Evolutionary conservation across 2,329 filamentous ascomycete species (phyloP).

Genomic region (Hypoxylon sp.): DNA sequence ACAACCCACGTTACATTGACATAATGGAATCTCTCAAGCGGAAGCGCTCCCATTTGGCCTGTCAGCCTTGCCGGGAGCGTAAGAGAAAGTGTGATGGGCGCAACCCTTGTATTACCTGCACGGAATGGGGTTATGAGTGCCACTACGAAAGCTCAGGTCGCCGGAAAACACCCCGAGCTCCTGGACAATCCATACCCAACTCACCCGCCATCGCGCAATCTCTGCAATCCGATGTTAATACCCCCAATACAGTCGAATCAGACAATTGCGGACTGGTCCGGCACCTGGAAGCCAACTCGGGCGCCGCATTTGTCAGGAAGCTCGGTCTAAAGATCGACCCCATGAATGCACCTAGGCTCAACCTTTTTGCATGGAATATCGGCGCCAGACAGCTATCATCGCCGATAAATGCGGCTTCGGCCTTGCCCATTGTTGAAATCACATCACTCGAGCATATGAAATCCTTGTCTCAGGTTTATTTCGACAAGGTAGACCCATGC

Average conservation of each 20-base stretch:
- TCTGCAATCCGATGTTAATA: background rate
- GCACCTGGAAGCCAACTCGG: background rate
- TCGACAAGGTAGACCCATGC: constrained; percentile 11
- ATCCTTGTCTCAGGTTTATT: constrained; percentile 6
- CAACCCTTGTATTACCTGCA: constrained; percentile 9
- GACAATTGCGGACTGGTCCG: background rate
- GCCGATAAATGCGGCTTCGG: background rate
- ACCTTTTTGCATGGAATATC: constrained; percentile 10
- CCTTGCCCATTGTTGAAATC: constrained; percentile 6
- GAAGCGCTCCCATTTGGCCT: constrained; percentile 8
- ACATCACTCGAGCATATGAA: constrained; percentile 14
- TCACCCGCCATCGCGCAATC: background rate
- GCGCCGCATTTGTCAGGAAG: constrained; percentile 4
- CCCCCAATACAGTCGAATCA: background rate
- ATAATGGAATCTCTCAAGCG: constrained; percentile 6
- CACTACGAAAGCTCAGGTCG: background rate
- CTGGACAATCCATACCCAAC: background rate
- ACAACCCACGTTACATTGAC: background rate
- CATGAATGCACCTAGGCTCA: constrained; percentile 11
- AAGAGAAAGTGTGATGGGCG: constrained; percentile 8
- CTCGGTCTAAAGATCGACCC: constrained; percentile 5
- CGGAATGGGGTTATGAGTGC: constrained; percentile 13
- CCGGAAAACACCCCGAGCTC: background rate
- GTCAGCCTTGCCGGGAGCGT: constrained; percentile 10
- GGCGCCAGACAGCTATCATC: background rate